Evolutionary conservation across 805 yeast genomes (phyloP).

Genomic region (Yarrowia yakushimensis): DNA sequence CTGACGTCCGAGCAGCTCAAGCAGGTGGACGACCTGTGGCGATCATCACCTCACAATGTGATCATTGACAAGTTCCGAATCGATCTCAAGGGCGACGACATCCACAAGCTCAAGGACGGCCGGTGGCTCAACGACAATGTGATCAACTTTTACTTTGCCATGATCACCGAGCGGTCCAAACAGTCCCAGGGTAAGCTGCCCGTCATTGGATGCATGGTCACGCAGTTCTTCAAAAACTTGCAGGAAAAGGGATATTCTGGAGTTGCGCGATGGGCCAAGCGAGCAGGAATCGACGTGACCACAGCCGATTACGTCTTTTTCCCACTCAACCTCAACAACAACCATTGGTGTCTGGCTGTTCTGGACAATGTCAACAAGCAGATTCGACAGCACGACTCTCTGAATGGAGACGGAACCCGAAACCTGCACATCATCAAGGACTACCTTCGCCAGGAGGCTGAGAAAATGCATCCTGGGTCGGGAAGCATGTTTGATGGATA

Average conservation of each 20-base stretch:
- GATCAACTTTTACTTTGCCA: constrained; percentile 72
- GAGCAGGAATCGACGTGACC: constrained; percentile 64
- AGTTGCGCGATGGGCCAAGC: constrained; percentile 81
- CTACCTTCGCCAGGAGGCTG: constrained; percentile 68
- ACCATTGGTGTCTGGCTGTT: constrained; percentile 91
- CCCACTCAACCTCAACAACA: constrained; percentile 77
- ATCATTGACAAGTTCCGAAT: constrained; percentile 38
- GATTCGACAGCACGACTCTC: constrained; percentile 75
- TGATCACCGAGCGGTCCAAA: constrained; percentile 48
- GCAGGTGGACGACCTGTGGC: constrained; percentile 5
- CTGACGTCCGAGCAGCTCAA: neutral
- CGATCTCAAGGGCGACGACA: constrained; percentile 62
- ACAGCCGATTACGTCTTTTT: constrained; percentile 64
- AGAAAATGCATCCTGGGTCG: constrained; percentile 45
- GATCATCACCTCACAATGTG: constrained; percentile 16
- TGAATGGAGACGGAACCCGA: constrained; percentile 45
- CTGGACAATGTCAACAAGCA: constrained; percentile 58
- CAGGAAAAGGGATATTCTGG: constrained; percentile 68
- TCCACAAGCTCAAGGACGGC: constrained; percentile 64
- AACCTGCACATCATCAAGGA: constrained; percentile 48
- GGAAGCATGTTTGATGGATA: constrained; percentile 36
- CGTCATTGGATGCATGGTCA: constrained; percentile 51
- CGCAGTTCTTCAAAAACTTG: constrained; percentile 80
- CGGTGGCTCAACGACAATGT: constrained; percentile 89
- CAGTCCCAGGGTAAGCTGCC: constrained; percentile 26